Evolutionary conservation across 805 yeast genomes (phyloP).

Genomic region (Candida khao-thaluensis): DNA sequence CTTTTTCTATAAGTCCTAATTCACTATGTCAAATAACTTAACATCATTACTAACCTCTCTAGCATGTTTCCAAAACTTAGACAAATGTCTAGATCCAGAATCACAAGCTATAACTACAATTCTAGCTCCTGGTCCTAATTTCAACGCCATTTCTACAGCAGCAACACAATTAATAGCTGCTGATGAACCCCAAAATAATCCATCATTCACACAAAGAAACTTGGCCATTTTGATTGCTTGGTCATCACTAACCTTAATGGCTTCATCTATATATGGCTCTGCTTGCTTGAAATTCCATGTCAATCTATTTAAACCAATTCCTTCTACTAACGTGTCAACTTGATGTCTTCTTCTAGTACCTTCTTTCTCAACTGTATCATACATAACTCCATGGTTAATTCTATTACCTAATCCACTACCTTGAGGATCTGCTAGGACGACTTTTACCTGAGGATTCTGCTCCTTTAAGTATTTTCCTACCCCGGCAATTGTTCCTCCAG

Average conservation of each 20-base stretch:
- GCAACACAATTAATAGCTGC: slow-evolving; percentile 95
- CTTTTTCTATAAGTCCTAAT: too few species aligned
- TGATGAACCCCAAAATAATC: slow-evolving; percentile 87
- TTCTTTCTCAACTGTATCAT: slow-evolving; percentile 81
- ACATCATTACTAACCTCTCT: slow-evolving; percentile 34
- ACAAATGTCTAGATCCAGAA: slow-evolving; percentile 84
- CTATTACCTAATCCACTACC: slow-evolving; percentile 90
- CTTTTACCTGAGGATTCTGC: slow-evolving; percentile 45
- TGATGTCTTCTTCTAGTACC: slow-evolving; percentile 95
- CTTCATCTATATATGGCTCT: slow-evolving; percentile 68
- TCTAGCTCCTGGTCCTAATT: slow-evolving; percentile 54
- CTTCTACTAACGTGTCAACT: slow-evolving; percentile 92
- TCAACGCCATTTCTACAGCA: slow-evolving; percentile 56
- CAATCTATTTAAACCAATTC: slow-evolving; percentile 85
- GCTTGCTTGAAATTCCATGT: slow-evolving; percentile 80
- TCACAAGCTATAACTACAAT: slow-evolving; percentile 90
- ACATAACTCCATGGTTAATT: slow-evolving; percentile 90
- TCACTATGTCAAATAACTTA: slow-evolving; percentile 28
- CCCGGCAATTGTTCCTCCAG: slow-evolving; percentile 96
- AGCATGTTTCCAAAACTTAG: slow-evolving; percentile 88
- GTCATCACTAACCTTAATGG: slow-evolving; percentile 73
- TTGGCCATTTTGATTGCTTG: slow-evolving; percentile 90
- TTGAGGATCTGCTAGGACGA: slow-evolving; percentile 89
- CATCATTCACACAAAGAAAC: slow-evolving; percentile 76
- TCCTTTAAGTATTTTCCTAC: slow-evolving; percentile 78